Base-by-base conservation (phyloP, 257 asterid species). In the Parsonsia alboflavescens region DNA sequence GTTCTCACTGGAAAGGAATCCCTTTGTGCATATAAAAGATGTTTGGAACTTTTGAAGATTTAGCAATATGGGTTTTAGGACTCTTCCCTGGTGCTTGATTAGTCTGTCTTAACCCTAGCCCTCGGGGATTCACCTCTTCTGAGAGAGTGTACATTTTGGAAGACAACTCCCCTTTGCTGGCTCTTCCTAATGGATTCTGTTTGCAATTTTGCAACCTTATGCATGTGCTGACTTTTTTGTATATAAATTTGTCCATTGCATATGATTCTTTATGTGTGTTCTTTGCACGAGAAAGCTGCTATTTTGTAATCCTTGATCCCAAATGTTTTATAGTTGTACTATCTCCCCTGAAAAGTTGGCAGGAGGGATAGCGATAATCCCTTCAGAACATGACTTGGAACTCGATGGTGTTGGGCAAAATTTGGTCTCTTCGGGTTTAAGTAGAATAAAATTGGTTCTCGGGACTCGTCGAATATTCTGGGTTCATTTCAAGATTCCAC, bases 1-100 rank as follows among this genome's bases (percentile, higher is more conserved):
- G 36, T 66, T 71, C 66, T 71, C 75, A 39, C 66, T 54, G 52
- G 39, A 39, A 33, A 21, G 62, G 65, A 42, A 53, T 39, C 28
- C 0, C 19, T 42, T 45, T 53, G 75, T 71, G 66, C 66, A 6
- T 7, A n/a, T 54, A 71, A 28, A 15, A 53, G 66, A 22, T 7
- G 12, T 24, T 54, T 24, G 49, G 53, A 21, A 52, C 66, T 71
- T n/a, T 7, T 13, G 52, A 21, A 53, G 53, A n/a, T 53, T 36
- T 36, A 36, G 39, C 53, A n/a, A 45, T 53, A 12, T 39, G 21
- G 64, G 52, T 33, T 53, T n/a, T 53, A 17, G 36, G 65, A 71
- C 21, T 24, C 10, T 2, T 30, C 10, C 15, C 36, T 28, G 0
- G 30, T 7, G 62, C n/a, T 70, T 49, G 46, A 19, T 61, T 49